Conservation (phyloP, 805 yeast genomes). For the Metschnikowia lachancei region DNA sequence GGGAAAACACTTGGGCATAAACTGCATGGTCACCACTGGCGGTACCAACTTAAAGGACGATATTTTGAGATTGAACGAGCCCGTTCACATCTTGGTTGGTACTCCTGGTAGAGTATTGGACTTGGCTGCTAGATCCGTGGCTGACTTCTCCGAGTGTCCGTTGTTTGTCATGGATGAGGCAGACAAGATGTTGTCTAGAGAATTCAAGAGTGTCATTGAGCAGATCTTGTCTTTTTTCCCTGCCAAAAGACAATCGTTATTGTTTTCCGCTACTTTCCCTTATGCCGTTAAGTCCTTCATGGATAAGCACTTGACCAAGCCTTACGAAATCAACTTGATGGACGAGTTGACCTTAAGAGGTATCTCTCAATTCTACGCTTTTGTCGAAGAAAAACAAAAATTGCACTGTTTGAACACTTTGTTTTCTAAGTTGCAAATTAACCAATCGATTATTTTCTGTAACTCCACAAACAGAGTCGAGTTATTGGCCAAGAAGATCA, state of each 20-base stretch:
- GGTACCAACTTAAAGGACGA: slow-evolving; percentile 95
- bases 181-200: slow-evolving; percentile 90
- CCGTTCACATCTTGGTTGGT: slow-evolving; percentile 93
- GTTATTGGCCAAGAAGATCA: slow-evolving; percentile 89
- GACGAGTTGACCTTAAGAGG: slow-evolving; percentile 95
- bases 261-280: slow-evolving; percentile 96
- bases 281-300: slow-evolving; percentile 87
- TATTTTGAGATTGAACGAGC: slow-evolving; percentile 85
- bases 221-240: slow-evolving; percentile 85
- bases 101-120: slow-evolving; percentile 98
- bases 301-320: slow-evolving; percentile 85
- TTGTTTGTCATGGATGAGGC: slow-evolving; percentile 98
- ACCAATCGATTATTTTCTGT: slow-evolving; percentile 95
- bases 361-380: slow-evolving; percentile 97
- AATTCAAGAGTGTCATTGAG: slow-evolving; percentile 82
- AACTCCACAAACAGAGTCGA: slow-evolving; percentile 97
- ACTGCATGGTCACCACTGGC: slow-evolving; percentile 98
- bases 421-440: slow-evolving; percentile 90
- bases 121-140: slow-evolving; percentile 82
- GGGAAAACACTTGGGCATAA: slow-evolving; percentile 87
- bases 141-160: slow-evolving; percentile 82
- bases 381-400: slow-evolving; percentile 94
- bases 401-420: slow-evolving; percentile 93
- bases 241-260: slow-evolving; percentile 62
- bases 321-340: slow-evolving; percentile 95